Conservation (phyloP, 2,329 filamentous ascomycete genomes). For the Elsinoe australis region DNA sequence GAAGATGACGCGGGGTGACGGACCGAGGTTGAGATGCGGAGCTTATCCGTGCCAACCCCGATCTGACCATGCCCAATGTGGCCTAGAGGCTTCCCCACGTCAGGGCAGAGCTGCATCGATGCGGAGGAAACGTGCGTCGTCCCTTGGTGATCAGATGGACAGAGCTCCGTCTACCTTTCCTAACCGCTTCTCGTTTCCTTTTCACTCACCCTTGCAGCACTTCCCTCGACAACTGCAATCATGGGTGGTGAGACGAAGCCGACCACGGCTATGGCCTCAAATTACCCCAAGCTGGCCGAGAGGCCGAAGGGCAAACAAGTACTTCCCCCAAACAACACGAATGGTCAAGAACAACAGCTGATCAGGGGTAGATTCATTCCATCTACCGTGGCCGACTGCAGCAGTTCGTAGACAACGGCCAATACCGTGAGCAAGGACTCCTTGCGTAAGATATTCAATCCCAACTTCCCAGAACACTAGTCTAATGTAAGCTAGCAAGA, state of each 20-base stretch:
- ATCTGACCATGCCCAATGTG: neutral
- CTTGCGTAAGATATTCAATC: conserved; percentile 47
- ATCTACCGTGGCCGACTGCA: conserved; percentile 79
- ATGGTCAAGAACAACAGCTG: neutral
- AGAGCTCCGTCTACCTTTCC: neutral
- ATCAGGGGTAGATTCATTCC: conserved; percentile 52
- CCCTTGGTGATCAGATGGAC: conserved; percentile 3
- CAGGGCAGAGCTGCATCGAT: neutral
- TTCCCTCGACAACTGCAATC: neutral
- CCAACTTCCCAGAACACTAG: neutral
- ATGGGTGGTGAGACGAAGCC: conserved; percentile 35
- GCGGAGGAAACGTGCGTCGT: conserved; percentile 7
- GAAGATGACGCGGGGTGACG: conserved; percentile 6
- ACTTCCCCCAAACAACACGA: neutral
- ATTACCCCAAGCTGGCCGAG: conserved; percentile 44
- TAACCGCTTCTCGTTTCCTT: neutral
- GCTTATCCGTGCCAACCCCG: too few species aligned
- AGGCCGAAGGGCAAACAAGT: conserved; percentile 59
- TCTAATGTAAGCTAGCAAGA: conserved; percentile 47
- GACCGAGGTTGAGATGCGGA: too few species aligned
- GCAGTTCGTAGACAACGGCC: conserved; percentile 70
- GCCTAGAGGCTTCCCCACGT: neutral
- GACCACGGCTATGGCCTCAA: conserved; percentile 27
- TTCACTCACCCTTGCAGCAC: neutral
- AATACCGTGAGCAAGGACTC: conserved; percentile 41